Conservation (phyloP, 805 yeast genomes). For the Ogataea salicorniae region DNA sequence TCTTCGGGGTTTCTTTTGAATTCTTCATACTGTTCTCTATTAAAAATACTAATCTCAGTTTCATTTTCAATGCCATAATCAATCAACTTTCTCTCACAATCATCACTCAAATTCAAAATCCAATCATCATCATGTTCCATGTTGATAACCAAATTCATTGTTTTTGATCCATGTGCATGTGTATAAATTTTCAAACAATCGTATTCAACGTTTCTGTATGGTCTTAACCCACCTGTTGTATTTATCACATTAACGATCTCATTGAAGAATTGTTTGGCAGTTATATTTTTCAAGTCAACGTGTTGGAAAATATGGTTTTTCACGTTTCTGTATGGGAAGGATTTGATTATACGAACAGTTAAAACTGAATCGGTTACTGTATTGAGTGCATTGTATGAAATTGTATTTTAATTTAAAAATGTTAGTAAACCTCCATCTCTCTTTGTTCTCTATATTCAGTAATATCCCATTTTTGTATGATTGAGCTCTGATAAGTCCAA, state of each 20-base stretch:
- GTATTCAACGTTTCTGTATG: conserved; percentile 70
- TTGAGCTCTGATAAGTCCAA: too few species aligned
- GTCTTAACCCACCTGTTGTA: conserved; percentile 66
- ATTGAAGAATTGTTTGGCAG: conserved; percentile 59
- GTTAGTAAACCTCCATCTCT: background rate
- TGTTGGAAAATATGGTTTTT: conserved; percentile 66
- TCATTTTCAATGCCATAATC: conserved; percentile 73
- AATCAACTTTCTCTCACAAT: conserved; percentile 35
- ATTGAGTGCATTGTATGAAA: too few species aligned
- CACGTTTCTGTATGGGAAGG: conserved; percentile 87
- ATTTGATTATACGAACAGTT: conserved; percentile 82
- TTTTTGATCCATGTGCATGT: conserved; percentile 91
- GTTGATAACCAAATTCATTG: conserved; percentile 87
- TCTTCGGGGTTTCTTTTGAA: conserved; percentile 84
- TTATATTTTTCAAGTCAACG: conserved; percentile 64
- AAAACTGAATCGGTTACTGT: conserved; percentile 60
- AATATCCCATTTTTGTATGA: too few species aligned
- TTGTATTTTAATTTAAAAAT: background rate
- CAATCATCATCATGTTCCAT: conserved; percentile 80
- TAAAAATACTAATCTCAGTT: conserved; percentile 85
- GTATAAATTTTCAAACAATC: conserved; percentile 84
- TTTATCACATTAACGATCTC: conserved; percentile 40
- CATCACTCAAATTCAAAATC: conserved; percentile 42
- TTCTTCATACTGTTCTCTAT: conserved; percentile 54
- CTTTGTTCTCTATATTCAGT: too few species aligned